Conservation (phyloP, 179 eudicot species). For the Nepenthes alata region DNA sequence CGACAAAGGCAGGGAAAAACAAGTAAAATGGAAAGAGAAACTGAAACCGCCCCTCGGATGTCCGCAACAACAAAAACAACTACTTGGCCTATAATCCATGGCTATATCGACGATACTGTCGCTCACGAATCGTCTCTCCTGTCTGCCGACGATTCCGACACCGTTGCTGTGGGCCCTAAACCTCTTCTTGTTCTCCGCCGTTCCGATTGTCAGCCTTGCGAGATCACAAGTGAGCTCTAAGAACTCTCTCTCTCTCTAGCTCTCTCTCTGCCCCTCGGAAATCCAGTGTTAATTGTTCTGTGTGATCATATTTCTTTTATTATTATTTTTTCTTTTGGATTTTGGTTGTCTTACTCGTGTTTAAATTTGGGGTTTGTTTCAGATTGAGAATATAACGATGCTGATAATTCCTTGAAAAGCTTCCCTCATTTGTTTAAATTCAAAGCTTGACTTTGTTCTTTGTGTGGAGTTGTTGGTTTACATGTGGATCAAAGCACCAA, state of each 20-base stretch:
- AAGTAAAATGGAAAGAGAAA: slow-evolving; percentile 16
- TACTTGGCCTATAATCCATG: slow-evolving; percentile 42
- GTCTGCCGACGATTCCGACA: slow-evolving; percentile 17
- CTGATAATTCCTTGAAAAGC: not conserved
- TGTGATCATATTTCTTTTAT: no score
- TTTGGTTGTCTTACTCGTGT: no score
- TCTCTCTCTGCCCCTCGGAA: no score
- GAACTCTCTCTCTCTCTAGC: not conserved
- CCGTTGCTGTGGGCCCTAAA: slow-evolving; percentile 6
- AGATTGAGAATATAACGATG: not conserved
- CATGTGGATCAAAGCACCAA: no score
- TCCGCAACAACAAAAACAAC: slow-evolving; percentile 13
- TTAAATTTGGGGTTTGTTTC: no score
- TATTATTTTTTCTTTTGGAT: no score
- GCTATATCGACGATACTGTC: slow-evolving; percentile 36
- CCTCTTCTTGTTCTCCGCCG: slow-evolving; percentile 39
- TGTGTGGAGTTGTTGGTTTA: not conserved
- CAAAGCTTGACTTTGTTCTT: not conserved
- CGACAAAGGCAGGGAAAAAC: no score
- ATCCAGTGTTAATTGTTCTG: no score
- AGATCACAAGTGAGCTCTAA: slow-evolving; percentile 42
- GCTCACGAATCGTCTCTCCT: slow-evolving; percentile 47
- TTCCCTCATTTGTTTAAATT: not conserved
- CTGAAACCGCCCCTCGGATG: slow-evolving; percentile 4
- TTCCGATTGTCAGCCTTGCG: slow-evolving; percentile 48